Conservation (phyloP, 2,329 filamentous ascomycete species). For the Coleophoma eucalyptorum region DNA sequence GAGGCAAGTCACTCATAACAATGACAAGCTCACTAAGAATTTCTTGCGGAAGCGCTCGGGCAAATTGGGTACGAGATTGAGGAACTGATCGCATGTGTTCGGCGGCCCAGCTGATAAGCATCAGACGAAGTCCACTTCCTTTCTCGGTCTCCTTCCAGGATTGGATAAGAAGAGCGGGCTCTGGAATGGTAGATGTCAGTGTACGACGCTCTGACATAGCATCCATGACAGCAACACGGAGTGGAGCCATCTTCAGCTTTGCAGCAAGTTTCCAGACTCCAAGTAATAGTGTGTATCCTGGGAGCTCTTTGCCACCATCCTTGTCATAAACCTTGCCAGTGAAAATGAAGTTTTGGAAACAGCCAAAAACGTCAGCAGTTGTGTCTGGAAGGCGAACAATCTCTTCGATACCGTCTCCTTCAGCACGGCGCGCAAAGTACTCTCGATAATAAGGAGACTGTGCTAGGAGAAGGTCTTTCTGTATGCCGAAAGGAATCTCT, state of each 20-base stretch:
- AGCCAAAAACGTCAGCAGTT: constrained; percentile 20
- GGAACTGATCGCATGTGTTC: constrained; percentile 57
- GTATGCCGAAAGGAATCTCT: constrained; percentile 24
- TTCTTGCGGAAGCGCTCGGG: constrained; percentile 56
- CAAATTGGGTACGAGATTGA: constrained; percentile 52
- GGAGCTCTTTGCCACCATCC: constrained; percentile 13
- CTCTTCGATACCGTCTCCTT: constrained; percentile 15
- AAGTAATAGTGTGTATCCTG: constrained; percentile 21
- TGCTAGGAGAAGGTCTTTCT: constrained; percentile 23
- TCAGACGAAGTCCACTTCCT: constrained; percentile 53
- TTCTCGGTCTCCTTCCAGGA: constrained; percentile 61
- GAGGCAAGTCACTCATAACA: constrained; percentile 51
- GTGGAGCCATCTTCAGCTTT: constrained; percentile 19
- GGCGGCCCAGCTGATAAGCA: constrained; percentile 58
- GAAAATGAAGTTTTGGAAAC: constrained; percentile 25
- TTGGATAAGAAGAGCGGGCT: constrained; percentile 53
- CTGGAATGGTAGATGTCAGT: constrained; percentile 50
- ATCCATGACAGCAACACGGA: constrained; percentile 36
- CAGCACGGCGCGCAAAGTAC: constrained; percentile 12
- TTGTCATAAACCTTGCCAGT: constrained; percentile 23
- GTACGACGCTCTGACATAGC: constrained; percentile 54
- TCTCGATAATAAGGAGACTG: constrained; percentile 23
- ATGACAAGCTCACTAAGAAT: constrained; percentile 60
- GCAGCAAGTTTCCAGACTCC: constrained; percentile 24
- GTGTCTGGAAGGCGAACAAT: constrained; percentile 21